Conservation (phyloP, 169 alveolate species). For the Ichthyophthirius multifiliis region DNA sequence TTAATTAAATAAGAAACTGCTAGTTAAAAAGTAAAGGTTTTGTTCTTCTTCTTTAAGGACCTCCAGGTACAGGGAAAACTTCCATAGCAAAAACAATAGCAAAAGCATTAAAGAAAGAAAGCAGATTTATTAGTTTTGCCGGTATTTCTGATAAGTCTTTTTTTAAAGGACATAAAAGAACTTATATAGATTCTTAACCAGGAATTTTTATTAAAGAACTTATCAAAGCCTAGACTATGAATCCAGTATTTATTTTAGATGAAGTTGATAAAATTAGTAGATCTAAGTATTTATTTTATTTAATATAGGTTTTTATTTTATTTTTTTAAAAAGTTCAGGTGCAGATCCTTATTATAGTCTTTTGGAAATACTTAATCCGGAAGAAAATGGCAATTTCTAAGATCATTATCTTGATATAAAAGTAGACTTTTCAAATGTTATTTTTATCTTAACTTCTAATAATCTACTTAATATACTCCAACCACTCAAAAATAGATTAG, state of each 20-base stretch:
- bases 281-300: not conserved
- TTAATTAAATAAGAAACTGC: conserved; percentile 46
- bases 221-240: conserved; percentile 43
- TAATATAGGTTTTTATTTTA: not conserved
- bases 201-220: conserved; percentile 52
- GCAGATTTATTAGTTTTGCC: conserved; percentile 58
- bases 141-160: conserved; percentile 62
- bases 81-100: conserved; percentile 63
- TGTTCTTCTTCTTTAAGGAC: conserved; percentile 62
- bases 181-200: conserved; percentile 68
- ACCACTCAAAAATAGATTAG: conserved; percentile 63
- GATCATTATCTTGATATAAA: conserved; percentile 65
- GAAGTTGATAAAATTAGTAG: conserved; percentile 64
- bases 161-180: conserved; percentile 62
- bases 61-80: conserved; percentile 74
- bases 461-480: conserved; percentile 53
- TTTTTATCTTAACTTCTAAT: conserved; percentile 62
- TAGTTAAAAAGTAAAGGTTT: conserved; percentile 50
- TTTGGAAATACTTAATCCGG: conserved; percentile 60
- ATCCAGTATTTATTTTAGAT: conserved; percentile 64
- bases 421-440: conserved; percentile 56
- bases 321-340: conserved; percentile 4
- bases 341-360: conserved; percentile 64
- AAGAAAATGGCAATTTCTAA: conserved; percentile 43
- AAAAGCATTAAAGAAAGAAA: conserved; percentile 50